These are phyloP conservation scores for Pyrenula massariospora DNA, from an alignment of 495 filamentous ascomycete species.

Conservation along the genomic window DNA sequence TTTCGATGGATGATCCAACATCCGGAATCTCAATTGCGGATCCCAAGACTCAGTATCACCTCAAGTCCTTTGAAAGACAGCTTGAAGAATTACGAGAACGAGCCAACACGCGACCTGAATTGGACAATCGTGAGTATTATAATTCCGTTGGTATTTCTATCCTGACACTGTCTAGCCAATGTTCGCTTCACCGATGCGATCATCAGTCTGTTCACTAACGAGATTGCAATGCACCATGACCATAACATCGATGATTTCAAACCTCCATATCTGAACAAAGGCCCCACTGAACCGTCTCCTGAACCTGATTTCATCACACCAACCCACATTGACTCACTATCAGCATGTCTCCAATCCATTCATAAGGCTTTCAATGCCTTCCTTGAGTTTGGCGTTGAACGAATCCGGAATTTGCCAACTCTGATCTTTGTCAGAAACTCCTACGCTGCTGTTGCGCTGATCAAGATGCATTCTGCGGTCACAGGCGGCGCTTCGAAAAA, in stretches of 20 bases:
- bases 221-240: conserved; percentile 70
- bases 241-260: conserved; percentile 50
- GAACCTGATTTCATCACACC: conserved; percentile 34
- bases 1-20: conserved; percentile 63
- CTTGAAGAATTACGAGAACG: conserved; percentile 54
- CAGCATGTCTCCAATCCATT: conserved; percentile 56
- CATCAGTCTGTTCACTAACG: conserved; percentile 72
- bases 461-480: conserved; percentile 78
- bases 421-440: conserved; percentile 66
- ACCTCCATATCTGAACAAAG: conserved; percentile 28
- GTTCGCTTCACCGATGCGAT: conserved; percentile 17
- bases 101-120: conserved; percentile 30
- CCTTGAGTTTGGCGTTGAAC: conserved; percentile 42
- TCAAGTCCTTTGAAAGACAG: conserved; percentile 67
- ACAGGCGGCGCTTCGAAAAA: conserved; percentile 43
- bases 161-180: conserved; percentile 1
- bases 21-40: conserved; percentile 58
- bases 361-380: conserved; percentile 67
- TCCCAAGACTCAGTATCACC: conserved; percentile 56
- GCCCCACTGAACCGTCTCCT: conserved; percentile 4
- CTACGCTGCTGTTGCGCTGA: conserved; percentile 74
- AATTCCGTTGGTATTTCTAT: neutral
- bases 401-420: conserved; percentile 61
- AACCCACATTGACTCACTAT: conserved; percentile 61
- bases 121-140: conserved; percentile 27